Base-by-base conservation (phyloP, 2,329 filamentous ascomycete genomes). In the Hypoxylon sp. region DNA sequence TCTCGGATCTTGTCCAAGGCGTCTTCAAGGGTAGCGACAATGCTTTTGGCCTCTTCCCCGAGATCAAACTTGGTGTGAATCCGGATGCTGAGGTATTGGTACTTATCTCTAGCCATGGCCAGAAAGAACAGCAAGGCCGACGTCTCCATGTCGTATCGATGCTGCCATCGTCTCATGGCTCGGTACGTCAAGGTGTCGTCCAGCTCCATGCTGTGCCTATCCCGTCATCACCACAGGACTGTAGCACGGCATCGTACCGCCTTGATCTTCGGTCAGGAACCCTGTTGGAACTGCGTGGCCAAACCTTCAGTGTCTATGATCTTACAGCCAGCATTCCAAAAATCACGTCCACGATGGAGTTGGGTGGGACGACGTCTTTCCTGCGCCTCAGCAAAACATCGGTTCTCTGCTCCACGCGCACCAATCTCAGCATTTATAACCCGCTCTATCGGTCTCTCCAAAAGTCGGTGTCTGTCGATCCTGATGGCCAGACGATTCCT, bases 321-420 rank as follows among this genome's bases (percentile, higher is more conserved):
- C 78, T 94, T 32, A 86, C 85, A 14, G 83, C 84, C 12, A 86
- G 86, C 14, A 80, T 90, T 5, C 90, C 90, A 0, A 88, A 85
- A 69, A 76, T 89, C 25, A 83, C 84, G 59, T 88, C 88, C 12
- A 81, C 79, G 12, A 80, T 90, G 25, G 78, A 82, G 5, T 79
- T 85, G 41, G 78, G 83, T 4, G 83, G 80, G 1, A 81, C 88
- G 2, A 81, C 82, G 19, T 90, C 90, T 1, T 92, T 93, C 72
- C 74, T 90, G 5, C 85, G 89, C 5, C 80, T 94, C 0, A 91
- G 90, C 6, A 86, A 85, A 61, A 88, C 90, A 6, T 87, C 90
- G 3, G 77, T 92, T 1, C 82, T 94, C 46, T 84, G 87, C 1
- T 82, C 87, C n/a, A 88, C 88, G 0, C 72, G 82, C 0, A 78